Base-by-base conservation (phyloP, 768 basidiomycete species). In the Clitopilus hobsonii region DNA sequence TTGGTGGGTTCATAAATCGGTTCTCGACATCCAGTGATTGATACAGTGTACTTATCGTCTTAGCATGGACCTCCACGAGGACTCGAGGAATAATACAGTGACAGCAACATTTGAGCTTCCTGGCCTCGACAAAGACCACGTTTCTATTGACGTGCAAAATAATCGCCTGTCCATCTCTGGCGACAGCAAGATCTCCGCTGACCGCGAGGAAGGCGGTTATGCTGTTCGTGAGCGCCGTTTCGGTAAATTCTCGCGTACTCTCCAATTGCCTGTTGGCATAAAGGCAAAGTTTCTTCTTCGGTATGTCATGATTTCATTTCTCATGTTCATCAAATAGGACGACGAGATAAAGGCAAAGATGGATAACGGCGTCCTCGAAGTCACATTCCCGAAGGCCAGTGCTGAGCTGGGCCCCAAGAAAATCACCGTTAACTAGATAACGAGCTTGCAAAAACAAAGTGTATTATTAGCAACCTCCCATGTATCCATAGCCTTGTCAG, bases 51-150 rank as follows among this genome's bases (percentile, higher is more conserved):
- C 38, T 20, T 14, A 38, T 26, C 1, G 28, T 10, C 16, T n/a
- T 23, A 71, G 83, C 57, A 76, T 83, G 70, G 74, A 84, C 58
- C 53, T 84, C 1, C 69, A 76, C 51, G 79, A 81, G 61, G 69
- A 75, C 51, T 58, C 69, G 14, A 69, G 73, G 1, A 60, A 62
- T n/a, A 75, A 76, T 57, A 55, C 60, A 18, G 74, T 82, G 24
- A 80, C 76, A 1, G 81, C 79, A 8, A 74, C 74, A 5, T 80
- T 85, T 54, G 84, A 84, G 60, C 65, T 82, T 1, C 82, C 83
- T 4, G 81, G 83, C 7, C 62, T 83, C 52, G 77, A 71, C 52
- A 77, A 79, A 52, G 74, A 79, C 38, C 70, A 74, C 50, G 71
- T 83, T 38, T 60, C 66, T 28, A 76, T 83, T 49, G 74, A 82